phyloP scores from a whole-genome alignment of 139 green algal genomes.

The Coelastrella sp. region DNA sequence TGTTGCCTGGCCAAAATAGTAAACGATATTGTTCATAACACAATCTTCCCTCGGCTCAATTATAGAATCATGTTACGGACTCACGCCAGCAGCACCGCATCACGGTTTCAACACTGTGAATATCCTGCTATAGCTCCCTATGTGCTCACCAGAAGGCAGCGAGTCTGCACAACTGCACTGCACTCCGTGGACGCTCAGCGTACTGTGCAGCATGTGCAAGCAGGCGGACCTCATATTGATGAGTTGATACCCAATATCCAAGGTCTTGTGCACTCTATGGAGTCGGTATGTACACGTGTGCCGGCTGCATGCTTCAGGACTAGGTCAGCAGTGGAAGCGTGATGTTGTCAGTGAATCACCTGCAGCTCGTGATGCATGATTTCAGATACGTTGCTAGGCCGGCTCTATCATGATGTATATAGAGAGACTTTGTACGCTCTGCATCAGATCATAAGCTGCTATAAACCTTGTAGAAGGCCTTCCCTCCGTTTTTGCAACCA shows the following conservation, averaged over 20 bases:
- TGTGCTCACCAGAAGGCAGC: not conserved
- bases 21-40: too few relatives aligned
- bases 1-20: too few relatives aligned
- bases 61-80: not conserved
- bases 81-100: not conserved
- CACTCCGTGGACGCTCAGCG: not conserved
- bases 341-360: not conserved
- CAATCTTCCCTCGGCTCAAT: not conserved
- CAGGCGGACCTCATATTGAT: not conserved
- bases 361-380: not conserved
- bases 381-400: too few relatives aligned
- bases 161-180: not conserved
- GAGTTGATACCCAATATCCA: not conserved
- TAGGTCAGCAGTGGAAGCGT: not conserved
- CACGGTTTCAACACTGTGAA: not conserved
- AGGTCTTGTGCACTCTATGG: not conserved
- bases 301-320: not conserved
- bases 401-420: too few relatives aligned
- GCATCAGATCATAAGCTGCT: too few relatives aligned
- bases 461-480: too few relatives aligned
- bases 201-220: not conserved
- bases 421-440: too few relatives aligned
- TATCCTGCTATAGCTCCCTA: not conserved
- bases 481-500: too few relatives aligned
- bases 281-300: constrained; percentile 3